These are phyloP conservation scores for Geosmithia morbida DNA, from an alignment of 2,329 filamentous ascomycete species.

Conservation along the genomic window DNA sequence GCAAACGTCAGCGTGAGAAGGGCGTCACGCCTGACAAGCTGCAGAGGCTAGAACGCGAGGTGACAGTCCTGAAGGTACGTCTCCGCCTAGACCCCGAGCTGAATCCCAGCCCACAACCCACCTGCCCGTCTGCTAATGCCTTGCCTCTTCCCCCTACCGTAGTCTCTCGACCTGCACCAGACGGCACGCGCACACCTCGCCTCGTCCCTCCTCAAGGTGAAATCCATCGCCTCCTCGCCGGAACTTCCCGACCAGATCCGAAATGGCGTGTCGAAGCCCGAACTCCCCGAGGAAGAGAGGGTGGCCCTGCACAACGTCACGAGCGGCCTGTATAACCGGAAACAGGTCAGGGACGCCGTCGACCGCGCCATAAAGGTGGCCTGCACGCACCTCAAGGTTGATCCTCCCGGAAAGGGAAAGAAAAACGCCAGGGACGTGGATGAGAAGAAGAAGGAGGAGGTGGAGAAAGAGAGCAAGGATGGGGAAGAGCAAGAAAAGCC, in stretches of 20 bases:
- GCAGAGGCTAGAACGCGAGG: constrained; percentile 46
- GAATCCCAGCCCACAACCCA: too few species aligned
- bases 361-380: constrained; percentile 32
- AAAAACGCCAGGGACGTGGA: constrained; percentile 14
- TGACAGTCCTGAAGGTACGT: constrained; percentile 37
- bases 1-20: constrained; percentile 39
- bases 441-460: constrained; percentile 13
- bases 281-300: constrained; percentile 36
- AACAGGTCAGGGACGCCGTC: constrained; percentile 32
- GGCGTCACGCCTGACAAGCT: constrained; percentile 32
- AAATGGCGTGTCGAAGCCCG: constrained; percentile 30
- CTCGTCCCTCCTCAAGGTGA: constrained; percentile 38
- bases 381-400: constrained; percentile 31
- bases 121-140: constrained; percentile 1
- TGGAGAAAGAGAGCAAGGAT: constrained; percentile 10
- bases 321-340: constrained; percentile 38
- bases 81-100: too few species aligned
- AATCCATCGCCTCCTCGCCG: constrained; percentile 33
- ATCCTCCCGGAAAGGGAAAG: constrained; percentile 23
- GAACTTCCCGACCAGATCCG: constrained; percentile 33
- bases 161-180: constrained; percentile 44
- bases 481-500: neutral
- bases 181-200: constrained; percentile 41
- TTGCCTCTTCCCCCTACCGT: constrained; percentile 1
- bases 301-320: constrained; percentile 43